Base-by-base conservation (phyloP, 352 stramenopile genomes). In the Phytophthora rubi region DNA sequence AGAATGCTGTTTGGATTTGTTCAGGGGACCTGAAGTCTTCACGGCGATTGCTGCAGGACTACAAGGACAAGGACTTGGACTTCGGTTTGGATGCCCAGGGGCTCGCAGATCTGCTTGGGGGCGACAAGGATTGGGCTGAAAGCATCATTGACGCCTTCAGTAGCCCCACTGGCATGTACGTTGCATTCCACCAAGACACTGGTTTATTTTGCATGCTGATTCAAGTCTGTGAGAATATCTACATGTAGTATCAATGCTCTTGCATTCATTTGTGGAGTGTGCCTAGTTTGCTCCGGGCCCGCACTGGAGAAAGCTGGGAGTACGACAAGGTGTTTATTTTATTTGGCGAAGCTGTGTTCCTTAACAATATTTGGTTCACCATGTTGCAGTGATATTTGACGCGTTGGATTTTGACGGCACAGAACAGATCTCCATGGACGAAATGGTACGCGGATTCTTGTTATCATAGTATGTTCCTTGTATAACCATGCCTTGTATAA, bases 61-160 rank as follows among this genome's bases (percentile, higher is more conserved):
- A 91, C 79, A 88, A 91, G 59, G 85, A 90, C 28, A 90, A 91
- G 56, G 85, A 93, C 51, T 49, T 93, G 65, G 82, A 91, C 57
- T 93, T 93, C 72, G 83, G 83, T 0, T 62, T 93, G 37, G 83
- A 93, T 59, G 75, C 68, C 0, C 74, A 88, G 47, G 73, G 56
- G 0, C 73, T 93, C 9, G 67, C 76, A 1, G 76, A 91, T 39
- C 51, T 93, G 13, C 23, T 90, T 1, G 45, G 68, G n/a, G 69
- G 71, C 13, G 82, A 91, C 62, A 88, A 75, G 49, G 65, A 77
- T 7, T 90, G 82, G 82, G 80, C 83, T 8, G 73, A 88, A 18
- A 51, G 42, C 9, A 88, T 90, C 35, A 80, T 90, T 65, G 79
- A 85, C 32, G 82, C 78, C 0, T 93, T 91, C 62, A 62, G 66